These are phyloP conservation scores for Asclepias syriaca DNA, from an alignment of 257 asterid species.

Conservation along the genomic window DNA sequence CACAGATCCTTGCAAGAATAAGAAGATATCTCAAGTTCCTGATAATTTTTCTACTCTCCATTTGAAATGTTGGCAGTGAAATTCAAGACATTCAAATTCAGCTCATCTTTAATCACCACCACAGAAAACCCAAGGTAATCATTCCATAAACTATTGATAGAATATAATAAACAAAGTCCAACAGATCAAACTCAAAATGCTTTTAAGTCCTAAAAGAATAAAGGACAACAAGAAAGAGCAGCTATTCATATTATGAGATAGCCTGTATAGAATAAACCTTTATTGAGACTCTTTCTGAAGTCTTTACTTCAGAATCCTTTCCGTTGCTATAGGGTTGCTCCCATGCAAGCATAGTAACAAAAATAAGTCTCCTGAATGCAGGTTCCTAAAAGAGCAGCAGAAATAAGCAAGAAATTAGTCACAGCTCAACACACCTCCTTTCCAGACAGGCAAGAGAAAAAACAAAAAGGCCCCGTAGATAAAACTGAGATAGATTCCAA, in stretches of 20 bases:
- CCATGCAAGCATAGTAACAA: slow-evolving; percentile 95
- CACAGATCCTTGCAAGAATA: background rate
- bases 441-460: background rate
- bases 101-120: background rate
- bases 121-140: background rate
- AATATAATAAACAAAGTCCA: background rate
- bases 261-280: slow-evolving; percentile 41
- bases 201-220: background rate
- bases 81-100: background rate
- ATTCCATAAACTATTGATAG: background rate
- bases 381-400: slow-evolving; percentile 58
- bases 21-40: background rate
- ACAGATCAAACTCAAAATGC: background rate
- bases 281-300: slow-evolving; percentile 39
- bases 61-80: background rate
- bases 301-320: slow-evolving; percentile 32
- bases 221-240: background rate
- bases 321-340: slow-evolving; percentile 63
- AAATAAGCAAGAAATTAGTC: slow-evolving; percentile 18
- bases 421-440: slow-evolving; percentile 12
- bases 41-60: background rate
- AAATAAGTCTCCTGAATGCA: slow-evolving; percentile 76
- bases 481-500: background rate
- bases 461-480: background rate
- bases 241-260: background rate